phyloP scores from a whole-genome alignment of 2,329 filamentous ascomycete genomes.

The Sphaerulina musiva region DNA sequence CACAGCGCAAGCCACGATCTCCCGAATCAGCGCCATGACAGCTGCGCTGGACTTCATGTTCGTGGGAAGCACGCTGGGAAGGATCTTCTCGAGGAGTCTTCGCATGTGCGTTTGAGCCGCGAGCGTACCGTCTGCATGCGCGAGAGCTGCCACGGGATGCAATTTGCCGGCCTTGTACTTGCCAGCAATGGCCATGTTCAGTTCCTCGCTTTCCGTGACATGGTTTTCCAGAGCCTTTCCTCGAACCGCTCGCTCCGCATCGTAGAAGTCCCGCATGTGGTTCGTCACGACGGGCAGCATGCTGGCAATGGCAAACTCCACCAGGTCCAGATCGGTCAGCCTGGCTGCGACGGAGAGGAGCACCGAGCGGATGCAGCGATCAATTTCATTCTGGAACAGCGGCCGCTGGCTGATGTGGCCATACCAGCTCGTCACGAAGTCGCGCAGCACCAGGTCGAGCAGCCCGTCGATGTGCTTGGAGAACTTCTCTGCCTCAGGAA shows the following conservation, averaged over 20 bases:
- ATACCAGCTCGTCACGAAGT: conserved; percentile 89
- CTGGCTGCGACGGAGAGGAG: conserved; percentile 65
- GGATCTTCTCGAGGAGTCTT: conserved; percentile 61
- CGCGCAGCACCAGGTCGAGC: conserved; percentile 67
- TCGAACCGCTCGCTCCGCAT: conserved; percentile 78
- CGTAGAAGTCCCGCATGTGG: conserved; percentile 84
- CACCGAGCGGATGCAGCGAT: conserved; percentile 68
- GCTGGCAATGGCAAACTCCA: conserved; percentile 72
- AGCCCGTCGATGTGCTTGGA: conserved; percentile 75
- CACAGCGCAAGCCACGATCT: conserved; percentile 90
- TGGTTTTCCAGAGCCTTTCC: conserved; percentile 82
- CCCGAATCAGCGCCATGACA: conserved; percentile 73
- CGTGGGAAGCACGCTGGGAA: conserved; percentile 68
- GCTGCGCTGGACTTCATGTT: conserved; percentile 71
- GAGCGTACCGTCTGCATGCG: conserved; percentile 75
- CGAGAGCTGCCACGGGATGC: conserved; percentile 76
- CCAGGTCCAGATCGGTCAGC: conserved; percentile 69
- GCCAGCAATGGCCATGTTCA: conserved; percentile 89
- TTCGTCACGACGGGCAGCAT: conserved; percentile 81
- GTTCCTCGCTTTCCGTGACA: conserved; percentile 91
- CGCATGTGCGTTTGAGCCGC: conserved; percentile 86
- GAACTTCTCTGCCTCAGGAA: conserved; percentile 67
- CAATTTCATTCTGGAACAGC: conserved; percentile 78
- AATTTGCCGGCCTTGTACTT: conserved; percentile 86
- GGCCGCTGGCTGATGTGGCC: conserved; percentile 72